phyloP scores from a whole-genome alignment of 176 grass and related monocot genomes.

The Metroxylon sagu region DNA sequence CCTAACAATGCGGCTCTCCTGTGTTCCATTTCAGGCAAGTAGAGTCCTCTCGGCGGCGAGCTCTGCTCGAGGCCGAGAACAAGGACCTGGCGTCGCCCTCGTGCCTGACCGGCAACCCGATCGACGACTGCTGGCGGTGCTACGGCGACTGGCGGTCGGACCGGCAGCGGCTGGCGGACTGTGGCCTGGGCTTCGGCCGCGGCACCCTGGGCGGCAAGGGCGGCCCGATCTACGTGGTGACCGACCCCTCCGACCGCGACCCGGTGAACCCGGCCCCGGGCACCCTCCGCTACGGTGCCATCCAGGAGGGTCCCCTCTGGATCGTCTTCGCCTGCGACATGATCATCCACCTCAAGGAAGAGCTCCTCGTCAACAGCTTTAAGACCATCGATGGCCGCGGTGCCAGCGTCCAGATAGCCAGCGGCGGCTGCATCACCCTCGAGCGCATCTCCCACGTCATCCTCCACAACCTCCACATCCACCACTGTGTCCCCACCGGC shows the following conservation, averaged over 20 bases:
- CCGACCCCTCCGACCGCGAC: slow-evolving; percentile 68
- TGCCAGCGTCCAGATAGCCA: slow-evolving; percentile 56
- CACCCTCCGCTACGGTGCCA: slow-evolving; percentile 71
- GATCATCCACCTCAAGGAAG: slow-evolving; percentile 68
- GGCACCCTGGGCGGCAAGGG: slow-evolving; percentile 79
- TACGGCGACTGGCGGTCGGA: slow-evolving; percentile 66
- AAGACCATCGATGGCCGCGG: slow-evolving; percentile 90
- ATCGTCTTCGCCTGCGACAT: slow-evolving; percentile 82
- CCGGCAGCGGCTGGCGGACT: slow-evolving; percentile 70
- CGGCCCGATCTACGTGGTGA: slow-evolving; percentile 68
- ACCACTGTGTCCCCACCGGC: slow-evolving; percentile 71
- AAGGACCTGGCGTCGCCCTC: slow-evolving; percentile 4
- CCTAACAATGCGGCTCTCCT: not conserved
- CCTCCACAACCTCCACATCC: slow-evolving; percentile 82
- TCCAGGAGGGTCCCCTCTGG: slow-evolving; percentile 94
- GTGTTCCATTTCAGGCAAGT: slow-evolving; percentile 17
- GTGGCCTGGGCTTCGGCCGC: slow-evolving; percentile 75
- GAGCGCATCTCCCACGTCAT: slow-evolving; percentile 86
- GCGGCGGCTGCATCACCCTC: slow-evolving; percentile 87
- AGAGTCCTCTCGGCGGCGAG: slow-evolving; percentile 35
- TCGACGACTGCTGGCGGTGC: slow-evolving; percentile 91
- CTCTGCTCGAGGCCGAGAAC: slow-evolving; percentile 16
- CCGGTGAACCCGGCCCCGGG: slow-evolving; percentile 59
- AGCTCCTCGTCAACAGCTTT: slow-evolving; percentile 87
- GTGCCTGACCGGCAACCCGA: slow-evolving; percentile 79